Evolutionary conservation across 805 yeast genomes (phyloP).

Genomic region (Monosporozyma unispora): DNA sequence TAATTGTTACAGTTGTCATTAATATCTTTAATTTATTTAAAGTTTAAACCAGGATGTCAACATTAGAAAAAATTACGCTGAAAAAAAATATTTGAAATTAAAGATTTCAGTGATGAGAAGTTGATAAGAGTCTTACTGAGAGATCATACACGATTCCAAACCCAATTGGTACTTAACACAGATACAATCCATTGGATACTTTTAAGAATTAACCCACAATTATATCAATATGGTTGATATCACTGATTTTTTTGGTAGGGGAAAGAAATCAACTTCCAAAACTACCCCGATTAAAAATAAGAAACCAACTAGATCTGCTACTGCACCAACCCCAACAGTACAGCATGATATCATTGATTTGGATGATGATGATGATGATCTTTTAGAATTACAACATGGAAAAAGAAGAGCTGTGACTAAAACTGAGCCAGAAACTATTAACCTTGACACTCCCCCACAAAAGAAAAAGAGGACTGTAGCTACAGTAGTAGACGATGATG

Average conservation of each 20-base stretch:
- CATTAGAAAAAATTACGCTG: not conserved
- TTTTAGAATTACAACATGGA: not conserved
- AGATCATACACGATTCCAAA: not conserved
- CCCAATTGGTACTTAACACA: not conserved
- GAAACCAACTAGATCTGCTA: slow-evolving; percentile 1
- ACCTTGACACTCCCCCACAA: not conserved
- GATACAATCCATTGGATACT: not conserved
- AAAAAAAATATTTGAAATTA: not conserved
- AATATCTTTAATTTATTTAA: not conserved
- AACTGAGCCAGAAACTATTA: slow-evolving; percentile 4
- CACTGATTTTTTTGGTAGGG: slow-evolving; percentile 32
- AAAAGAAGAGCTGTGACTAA: not conserved
- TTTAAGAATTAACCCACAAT: not conserved
- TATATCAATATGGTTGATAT: slow-evolving; percentile 22
- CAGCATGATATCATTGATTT: slow-evolving; percentile 20
- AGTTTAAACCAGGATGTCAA: not conserved
- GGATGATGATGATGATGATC: slow-evolving; percentile 21
- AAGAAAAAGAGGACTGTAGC: not conserved
- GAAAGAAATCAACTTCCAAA: slow-evolving; percentile 7
- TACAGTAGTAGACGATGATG: not conserved
- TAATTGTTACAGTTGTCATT: not conserved
- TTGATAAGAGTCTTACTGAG: not conserved
- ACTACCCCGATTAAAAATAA: not conserved
- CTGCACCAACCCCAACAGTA: slow-evolving; percentile 9
- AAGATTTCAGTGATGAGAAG: not conserved